Conservation (phyloP, 1,284 basidiomycete species). For the Rhodofomes roseus region DNA sequence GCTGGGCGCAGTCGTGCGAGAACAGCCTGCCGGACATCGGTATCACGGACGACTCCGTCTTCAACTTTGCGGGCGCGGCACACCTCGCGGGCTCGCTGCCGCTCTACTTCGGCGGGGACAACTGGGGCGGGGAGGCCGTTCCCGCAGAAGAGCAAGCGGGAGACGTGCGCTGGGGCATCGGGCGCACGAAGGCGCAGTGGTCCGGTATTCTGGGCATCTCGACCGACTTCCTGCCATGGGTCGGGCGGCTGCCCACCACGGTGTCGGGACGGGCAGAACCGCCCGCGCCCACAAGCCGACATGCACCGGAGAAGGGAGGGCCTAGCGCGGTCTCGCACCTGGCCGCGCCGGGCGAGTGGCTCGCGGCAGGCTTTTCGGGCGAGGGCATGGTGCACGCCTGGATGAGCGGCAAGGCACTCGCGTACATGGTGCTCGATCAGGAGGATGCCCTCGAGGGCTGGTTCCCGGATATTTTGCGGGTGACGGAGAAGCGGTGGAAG, state of each 20-base stretch:
- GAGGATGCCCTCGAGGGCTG: conserved; percentile 33
- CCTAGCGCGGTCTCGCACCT: neutral
- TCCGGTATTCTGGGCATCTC: conserved; percentile 50
- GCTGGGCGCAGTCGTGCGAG: conserved; percentile 33
- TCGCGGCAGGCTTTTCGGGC: conserved; percentile 56
- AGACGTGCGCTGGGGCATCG: conserved; percentile 29
- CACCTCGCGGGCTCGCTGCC: conserved; percentile 40
- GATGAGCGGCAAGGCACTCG: conserved; percentile 54
- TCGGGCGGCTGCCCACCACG: conserved; percentile 37
- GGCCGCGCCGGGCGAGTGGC: conserved; percentile 42
- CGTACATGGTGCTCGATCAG: conserved; percentile 46
- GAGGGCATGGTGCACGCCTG: conserved; percentile 70
- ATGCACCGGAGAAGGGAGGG: conserved; percentile 3
- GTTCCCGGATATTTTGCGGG: conserved; percentile 49
- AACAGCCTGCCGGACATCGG: conserved; percentile 37
- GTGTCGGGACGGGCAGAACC: conserved; percentile 32
- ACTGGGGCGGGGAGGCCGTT: conserved; percentile 36
- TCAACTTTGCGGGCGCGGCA: conserved; percentile 30
- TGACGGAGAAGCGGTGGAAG: conserved; percentile 48
- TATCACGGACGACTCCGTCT: conserved; percentile 38
- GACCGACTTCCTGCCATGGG: conserved; percentile 41
- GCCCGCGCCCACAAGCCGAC: neutral
- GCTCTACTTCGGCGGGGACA: conserved; percentile 38
- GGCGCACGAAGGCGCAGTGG: conserved; percentile 46
- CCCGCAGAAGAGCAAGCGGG: conserved; percentile 8